Percentiles rank a stretch among this genome's conserved stretches.
Conservation (phyloP, 176 grass and related monocot species). For the Microstegium vimineum region DNA sequence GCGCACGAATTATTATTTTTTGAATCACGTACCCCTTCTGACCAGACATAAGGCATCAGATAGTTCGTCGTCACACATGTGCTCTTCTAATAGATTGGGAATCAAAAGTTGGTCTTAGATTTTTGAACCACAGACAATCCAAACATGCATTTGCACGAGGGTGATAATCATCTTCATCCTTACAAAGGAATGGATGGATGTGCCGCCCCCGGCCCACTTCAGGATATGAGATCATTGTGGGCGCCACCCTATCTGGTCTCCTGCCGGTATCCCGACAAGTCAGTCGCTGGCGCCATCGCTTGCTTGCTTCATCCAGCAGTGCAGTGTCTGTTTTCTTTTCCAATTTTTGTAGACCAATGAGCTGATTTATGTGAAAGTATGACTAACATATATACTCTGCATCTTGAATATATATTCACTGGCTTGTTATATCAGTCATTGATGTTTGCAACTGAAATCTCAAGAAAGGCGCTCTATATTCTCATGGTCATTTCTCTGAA, state of each 20-base stretch:
- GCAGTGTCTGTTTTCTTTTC: background rate
- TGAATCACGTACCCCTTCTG: background rate
- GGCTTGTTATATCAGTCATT: background rate
- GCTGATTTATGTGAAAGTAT: background rate
- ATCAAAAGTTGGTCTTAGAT: background rate
- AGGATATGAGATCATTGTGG: constrained; percentile 45
- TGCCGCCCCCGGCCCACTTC: constrained; percentile 17
- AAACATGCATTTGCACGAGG: constrained; percentile 24
- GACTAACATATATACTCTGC: background rate
- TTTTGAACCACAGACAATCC: constrained; percentile 23
- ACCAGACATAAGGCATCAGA: background rate
- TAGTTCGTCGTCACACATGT: background rate
- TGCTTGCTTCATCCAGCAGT: constrained; percentile 6
- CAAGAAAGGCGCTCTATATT: background rate
- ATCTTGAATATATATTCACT: background rate
- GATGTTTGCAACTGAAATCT: background rate
- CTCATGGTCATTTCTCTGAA: constrained; percentile 5
- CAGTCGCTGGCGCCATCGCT: background rate
- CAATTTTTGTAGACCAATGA: background rate
- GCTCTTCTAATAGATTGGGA: background rate
- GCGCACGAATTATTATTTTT: background rate
- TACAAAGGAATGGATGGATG: constrained; percentile 3
- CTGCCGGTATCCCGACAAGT: constrained; percentile 3
- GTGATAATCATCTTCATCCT: constrained; percentile 17
- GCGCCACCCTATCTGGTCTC: constrained; percentile 26